These are phyloP conservation scores for Barnettozyma hawaiiensis DNA, from an alignment of 1,139 yeast species.

Conservation along the genomic window DNA sequence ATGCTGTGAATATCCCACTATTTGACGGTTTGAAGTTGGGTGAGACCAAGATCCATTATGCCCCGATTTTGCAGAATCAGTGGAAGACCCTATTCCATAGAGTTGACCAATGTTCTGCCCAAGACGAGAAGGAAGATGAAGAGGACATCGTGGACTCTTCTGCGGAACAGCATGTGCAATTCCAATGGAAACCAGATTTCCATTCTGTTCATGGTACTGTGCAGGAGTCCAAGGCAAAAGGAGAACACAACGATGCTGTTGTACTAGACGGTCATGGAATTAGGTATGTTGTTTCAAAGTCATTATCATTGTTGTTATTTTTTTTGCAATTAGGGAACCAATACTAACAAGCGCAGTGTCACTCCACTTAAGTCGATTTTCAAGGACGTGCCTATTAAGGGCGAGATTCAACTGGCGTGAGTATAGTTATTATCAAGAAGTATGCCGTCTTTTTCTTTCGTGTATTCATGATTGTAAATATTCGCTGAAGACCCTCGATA, in stretches of 20 bases:
- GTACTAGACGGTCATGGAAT: constrained; percentile 47
- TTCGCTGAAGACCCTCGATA: neutral
- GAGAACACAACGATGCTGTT: constrained; percentile 37
- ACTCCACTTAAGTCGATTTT: constrained; percentile 82
- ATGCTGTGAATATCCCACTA: constrained; percentile 81
- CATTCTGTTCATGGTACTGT: constrained; percentile 60
- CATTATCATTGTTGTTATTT: too few relatives aligned
- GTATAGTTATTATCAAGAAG: constrained; percentile 1
- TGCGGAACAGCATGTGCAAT: constrained; percentile 40
- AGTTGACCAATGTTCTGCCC: constrained; percentile 20
- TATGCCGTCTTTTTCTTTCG: neutral
- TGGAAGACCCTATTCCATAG: constrained; percentile 65
- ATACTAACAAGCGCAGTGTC: constrained; percentile 42
- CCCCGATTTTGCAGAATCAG: constrained; percentile 71
- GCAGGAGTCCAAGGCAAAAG: constrained; percentile 43
- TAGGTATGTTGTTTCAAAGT: too few relatives aligned
- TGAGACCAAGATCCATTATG: constrained; percentile 57
- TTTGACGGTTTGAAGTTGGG: constrained; percentile 42
- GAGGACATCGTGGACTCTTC: constrained; percentile 39
- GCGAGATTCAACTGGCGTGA: constrained; percentile 42
- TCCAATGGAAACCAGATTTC: constrained; percentile 83
- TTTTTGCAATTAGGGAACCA: constrained; percentile 12
- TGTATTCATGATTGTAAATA: constrained; percentile 2
- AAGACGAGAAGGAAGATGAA: constrained; percentile 28
- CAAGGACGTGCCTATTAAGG: constrained; percentile 47